phyloP scores from a whole-genome alignment of 306 rosid genomes.

The Lathyrus aphaca region DNA sequence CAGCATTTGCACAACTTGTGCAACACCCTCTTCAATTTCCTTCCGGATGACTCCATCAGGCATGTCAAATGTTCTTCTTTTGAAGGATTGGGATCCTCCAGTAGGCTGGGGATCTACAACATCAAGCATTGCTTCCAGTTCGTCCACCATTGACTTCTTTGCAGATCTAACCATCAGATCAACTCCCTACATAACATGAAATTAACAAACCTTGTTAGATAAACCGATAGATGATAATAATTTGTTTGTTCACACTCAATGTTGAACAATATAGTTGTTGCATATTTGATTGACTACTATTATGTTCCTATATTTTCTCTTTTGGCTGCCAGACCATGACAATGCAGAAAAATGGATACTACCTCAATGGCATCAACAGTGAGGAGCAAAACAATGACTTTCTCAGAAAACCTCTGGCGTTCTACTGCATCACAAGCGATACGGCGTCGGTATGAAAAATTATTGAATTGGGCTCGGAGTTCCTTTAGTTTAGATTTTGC shows the following conservation, averaged over 20 bases:
- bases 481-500: conserved; percentile 89
- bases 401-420: conserved; percentile 82
- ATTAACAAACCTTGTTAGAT: neutral
- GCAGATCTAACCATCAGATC: conserved; percentile 76
- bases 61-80: conserved; percentile 84
- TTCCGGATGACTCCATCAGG: conserved; percentile 69
- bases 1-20: conserved; percentile 79
- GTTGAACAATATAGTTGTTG: too few species aligned
- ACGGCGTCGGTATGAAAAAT: conserved; percentile 64
- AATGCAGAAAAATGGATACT: conserved; percentile 1
- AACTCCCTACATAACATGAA: conserved; percentile 54
- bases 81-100: conserved; percentile 67
- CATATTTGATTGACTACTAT: too few species aligned
- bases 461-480: conserved; percentile 71
- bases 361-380: conserved; percentile 95
- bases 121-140: conserved; percentile 93
- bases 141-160: conserved; percentile 81
- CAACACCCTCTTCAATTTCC: conserved; percentile 90
- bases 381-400: conserved; percentile 83
- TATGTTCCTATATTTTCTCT: too few species aligned
- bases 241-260: too few species aligned
- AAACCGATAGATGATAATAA: neutral
- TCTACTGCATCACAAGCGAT: conserved; percentile 68
- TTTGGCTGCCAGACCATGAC: too few species aligned
- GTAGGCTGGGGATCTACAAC: conserved; percentile 85